Conservation (phyloP, 257 asterid species). For the Pogostemon cablin region DNA sequence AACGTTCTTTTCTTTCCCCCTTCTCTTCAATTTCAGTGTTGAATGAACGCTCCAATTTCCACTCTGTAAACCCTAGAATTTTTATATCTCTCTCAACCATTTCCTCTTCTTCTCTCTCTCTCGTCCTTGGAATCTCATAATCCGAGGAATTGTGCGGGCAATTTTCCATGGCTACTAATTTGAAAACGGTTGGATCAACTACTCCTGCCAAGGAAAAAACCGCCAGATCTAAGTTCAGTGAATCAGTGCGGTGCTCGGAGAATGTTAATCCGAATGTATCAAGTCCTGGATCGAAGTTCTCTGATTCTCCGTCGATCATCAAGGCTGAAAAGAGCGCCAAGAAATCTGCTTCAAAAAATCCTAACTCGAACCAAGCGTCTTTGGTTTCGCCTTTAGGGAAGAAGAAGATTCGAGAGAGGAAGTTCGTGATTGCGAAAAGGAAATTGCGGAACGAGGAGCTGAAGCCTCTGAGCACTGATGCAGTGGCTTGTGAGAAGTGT, state of each 20-base stretch:
- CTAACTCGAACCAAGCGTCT: slow-evolving; percentile 37
- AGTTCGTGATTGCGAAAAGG: slow-evolving; percentile 72
- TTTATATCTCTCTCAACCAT: background rate
- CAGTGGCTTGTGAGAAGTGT: slow-evolving; percentile 62
- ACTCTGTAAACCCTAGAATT: slow-evolving; percentile 24
- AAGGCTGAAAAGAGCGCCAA: slow-evolving; percentile 53
- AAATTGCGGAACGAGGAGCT: slow-evolving; percentile 40
- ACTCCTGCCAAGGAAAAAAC: slow-evolving; percentile 45
- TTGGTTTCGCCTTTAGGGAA: slow-evolving; percentile 53
- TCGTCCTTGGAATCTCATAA: background rate
- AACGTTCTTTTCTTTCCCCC: slow-evolving; percentile 36
- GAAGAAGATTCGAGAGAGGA: slow-evolving; percentile 69
- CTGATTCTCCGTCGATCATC: slow-evolving; percentile 43
- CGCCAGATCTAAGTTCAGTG: slow-evolving; percentile 44
- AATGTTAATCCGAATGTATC: slow-evolving; percentile 59
- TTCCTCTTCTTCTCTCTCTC: slow-evolving; percentile 2
- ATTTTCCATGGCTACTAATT: slow-evolving; percentile 40
- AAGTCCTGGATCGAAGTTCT: slow-evolving; percentile 47
- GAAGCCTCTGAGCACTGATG: slow-evolving; percentile 28
- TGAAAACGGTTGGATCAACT: slow-evolving; percentile 31
- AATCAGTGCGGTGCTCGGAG: slow-evolving; percentile 39
- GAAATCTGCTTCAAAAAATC: slow-evolving; percentile 46
- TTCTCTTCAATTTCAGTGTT: slow-evolving; percentile 25
- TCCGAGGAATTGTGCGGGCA: slow-evolving; percentile 26
- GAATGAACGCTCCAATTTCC: slow-evolving; percentile 25